Evolutionary conservation across 495 filamentous ascomycete species (phyloP), one percentile per base, ranked within the genome.

Genomic region (Elaphomyces granulatus): DNA sequence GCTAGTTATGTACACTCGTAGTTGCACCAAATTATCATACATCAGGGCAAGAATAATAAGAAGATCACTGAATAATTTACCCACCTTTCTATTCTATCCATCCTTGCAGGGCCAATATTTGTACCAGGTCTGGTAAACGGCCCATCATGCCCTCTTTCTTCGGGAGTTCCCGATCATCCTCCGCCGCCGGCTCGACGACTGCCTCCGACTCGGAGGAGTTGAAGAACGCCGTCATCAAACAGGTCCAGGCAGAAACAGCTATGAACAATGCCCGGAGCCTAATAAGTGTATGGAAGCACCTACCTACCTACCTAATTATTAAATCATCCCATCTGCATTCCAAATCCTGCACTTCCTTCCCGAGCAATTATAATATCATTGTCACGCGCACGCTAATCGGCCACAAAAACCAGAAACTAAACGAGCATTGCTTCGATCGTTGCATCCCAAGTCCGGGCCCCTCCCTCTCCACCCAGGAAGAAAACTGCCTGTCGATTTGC

Each of bases 371-470:
- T n/a, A n/a, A n/a, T n/a, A n/a, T n/a, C n/a, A n/a, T n/a, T n/a
- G n/a, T n/a, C n/a, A n/a, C n/a, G n/a, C n/a, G n/a, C n/a, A n/a
- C n/a, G n/a, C n/a, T 9, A 36, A 28, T 9, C 10, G 15, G 19
- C 28, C 14, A 7, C 8, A 15, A 0, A n/a, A 6, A 16, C 33
- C 47, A 96, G 90, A 93, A 86, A 80, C 71, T 96, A 60, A 94
- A 95, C 71, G 78, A 88, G 56, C 78, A 92, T 70, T 98, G 90
- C 74, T 96, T 94, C 74, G 76, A 88, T 26, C 79, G 79, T 55
- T 98, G 90, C 65, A 67, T 98, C 31, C 78, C 87, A 19, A 78
- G 86, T 49, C 90, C 90, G 38, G 80, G 85, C 40, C 60, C 70
- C 37, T 81, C 80, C 31, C 62, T 96, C 35, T 85, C 83, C 26